These are phyloP conservation scores for Saprolegnia parasitica DNA, from an alignment of 352 stramenopile species.

Conservation along the genomic window DNA sequence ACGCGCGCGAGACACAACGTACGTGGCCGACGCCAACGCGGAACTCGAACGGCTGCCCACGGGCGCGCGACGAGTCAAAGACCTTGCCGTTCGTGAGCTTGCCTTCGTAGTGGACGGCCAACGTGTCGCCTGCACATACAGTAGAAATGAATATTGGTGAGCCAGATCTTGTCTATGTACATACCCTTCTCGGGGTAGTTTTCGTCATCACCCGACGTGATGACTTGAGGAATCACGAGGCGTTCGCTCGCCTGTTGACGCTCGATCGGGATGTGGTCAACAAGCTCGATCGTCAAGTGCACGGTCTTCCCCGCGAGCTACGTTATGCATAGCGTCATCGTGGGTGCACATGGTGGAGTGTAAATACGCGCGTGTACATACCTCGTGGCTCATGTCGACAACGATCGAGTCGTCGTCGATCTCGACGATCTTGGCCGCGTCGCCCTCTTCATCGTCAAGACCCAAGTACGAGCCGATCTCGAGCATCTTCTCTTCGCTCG, in stretches of 20 bases:
- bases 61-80: constrained; percentile 75
- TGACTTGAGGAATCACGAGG: constrained; percentile 67
- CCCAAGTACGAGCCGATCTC: constrained; percentile 56
- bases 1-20: neutral
- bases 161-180: neutral
- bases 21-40: constrained; percentile 56
- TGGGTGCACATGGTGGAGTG: neutral
- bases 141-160: neutral
- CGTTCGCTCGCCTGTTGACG: constrained; percentile 50
- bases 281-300: constrained; percentile 60
- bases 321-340: neutral
- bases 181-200: constrained; percentile 47
- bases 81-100: constrained; percentile 57
- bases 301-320: constrained; percentile 72
- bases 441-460: constrained; percentile 41
- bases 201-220: constrained; percentile 51
- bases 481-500: constrained; percentile 66
- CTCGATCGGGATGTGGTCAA: constrained; percentile 49
- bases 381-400: constrained; percentile 48
- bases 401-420: constrained; percentile 66
- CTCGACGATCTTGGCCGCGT: constrained; percentile 60
- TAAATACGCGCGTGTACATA: neutral
- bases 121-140: constrained; percentile 48
- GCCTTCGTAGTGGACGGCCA: constrained; percentile 84
- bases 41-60: constrained; percentile 75